A percentile compares a stretch with the other conserved stretches of the same genome.
Evolutionary conservation across 73 alveolate species (phyloP).

Genomic region (Paramecium pentaurelia): DNA sequence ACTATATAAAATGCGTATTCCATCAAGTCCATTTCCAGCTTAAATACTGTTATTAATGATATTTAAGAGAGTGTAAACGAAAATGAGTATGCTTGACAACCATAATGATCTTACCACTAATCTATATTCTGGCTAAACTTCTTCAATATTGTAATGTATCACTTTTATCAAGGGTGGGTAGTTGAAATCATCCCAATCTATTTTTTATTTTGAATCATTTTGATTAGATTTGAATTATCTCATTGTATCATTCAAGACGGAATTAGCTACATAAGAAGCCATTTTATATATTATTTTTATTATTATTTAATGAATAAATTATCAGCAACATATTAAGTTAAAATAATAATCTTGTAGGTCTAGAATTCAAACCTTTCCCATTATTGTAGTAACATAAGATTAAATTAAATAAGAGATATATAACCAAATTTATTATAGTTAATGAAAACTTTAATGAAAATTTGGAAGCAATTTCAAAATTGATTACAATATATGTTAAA

Average conservation of each 20-base stretch:
- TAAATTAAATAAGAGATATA: neutral
- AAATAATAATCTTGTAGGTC: neutral
- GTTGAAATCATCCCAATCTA: conserved; percentile 59
- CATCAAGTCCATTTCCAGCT: neutral
- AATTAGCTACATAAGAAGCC: neutral
- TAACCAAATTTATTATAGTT: neutral
- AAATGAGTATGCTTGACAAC: conserved; percentile 18
- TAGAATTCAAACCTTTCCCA: neutral
- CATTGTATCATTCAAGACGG: neutral
- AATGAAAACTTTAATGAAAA: neutral
- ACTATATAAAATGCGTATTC: conserved; percentile 26
- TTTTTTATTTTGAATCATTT: neutral
- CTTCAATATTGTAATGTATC: conserved; percentile 53
- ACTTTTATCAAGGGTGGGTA: conserved; percentile 60
- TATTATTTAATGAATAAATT: neutral
- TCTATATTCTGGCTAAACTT: conserved; percentile 40
- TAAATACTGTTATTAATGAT: neutral
- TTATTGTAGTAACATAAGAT: neutral
- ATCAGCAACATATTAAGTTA: neutral
- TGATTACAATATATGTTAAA: too few species aligned
- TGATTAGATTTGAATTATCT: neutral
- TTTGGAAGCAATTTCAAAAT: neutral
- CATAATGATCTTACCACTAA: conserved; percentile 32
- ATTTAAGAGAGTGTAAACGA: neutral
- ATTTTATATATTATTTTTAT: neutral